These are phyloP conservation scores for Polyporus arcularius DNA, from an alignment of 768 basidiomycete species.

Conservation along the genomic window DNA sequence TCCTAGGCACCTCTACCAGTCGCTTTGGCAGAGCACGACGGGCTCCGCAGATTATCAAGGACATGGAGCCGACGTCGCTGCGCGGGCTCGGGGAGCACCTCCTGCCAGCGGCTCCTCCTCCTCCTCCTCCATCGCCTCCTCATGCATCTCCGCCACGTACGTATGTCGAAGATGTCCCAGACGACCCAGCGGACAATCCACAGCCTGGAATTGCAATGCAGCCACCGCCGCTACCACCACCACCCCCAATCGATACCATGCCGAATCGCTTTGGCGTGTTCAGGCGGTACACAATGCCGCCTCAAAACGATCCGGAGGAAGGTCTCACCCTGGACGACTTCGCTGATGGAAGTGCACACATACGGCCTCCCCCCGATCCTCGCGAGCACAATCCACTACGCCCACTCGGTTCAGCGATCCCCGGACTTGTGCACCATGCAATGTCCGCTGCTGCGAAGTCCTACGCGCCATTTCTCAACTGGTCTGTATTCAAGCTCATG, in stretches of 20 bases:
- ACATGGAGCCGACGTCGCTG: background rate
- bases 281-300: background rate
- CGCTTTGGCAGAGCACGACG: background rate
- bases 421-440: background rate
- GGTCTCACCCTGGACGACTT: background rate
- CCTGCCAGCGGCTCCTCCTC: background rate
- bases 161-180: background rate
- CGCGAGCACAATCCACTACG: background rate
- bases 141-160: background rate
- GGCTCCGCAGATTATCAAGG: background rate
- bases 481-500: conserved; percentile 27
- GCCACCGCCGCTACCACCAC: no score
- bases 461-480: conserved; percentile 9
- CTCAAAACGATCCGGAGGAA: conserved; percentile 3
- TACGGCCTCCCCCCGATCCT: background rate
- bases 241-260: background rate
- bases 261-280: conserved; percentile 8
- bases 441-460: background rate
- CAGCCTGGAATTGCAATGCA: background rate
- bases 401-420: background rate
- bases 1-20: background rate
- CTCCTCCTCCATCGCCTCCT: background rate
- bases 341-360: background rate
- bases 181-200: background rate
- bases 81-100: background rate